Evolutionary conservation across 257 asterid genomes (phyloP).

Genomic region (Anisodus tanguticus): DNA sequence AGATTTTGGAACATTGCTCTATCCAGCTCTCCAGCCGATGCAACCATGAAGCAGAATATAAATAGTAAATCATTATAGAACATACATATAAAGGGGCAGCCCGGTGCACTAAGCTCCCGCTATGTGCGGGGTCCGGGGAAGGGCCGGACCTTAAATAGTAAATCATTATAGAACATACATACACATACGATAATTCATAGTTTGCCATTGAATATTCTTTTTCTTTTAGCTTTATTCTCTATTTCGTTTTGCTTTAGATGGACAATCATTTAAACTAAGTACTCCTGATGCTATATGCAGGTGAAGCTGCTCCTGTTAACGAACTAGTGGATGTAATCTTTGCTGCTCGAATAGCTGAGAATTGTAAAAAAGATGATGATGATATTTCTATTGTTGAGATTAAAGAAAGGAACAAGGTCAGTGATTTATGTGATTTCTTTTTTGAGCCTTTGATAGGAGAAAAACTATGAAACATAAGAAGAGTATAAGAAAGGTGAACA

Average conservation of each 20-base stretch:
- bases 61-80: not conserved
- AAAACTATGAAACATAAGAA: not conserved
- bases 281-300: slow-evolving; percentile 49
- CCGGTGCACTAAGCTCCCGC: no score
- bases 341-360: slow-evolving; percentile 80
- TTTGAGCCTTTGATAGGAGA: not conserved
- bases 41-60: slow-evolving; percentile 16
- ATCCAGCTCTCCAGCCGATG: not conserved
- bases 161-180: not conserved
- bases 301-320: slow-evolving; percentile 64
- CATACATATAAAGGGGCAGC: no score
- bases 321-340: slow-evolving; percentile 75
- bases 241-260: not conserved
- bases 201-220: not conserved
- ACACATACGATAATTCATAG: not conserved
- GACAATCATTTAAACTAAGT: slow-evolving; percentile 23
- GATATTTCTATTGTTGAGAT: slow-evolving; percentile 42
- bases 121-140: no score
- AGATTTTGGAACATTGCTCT: slow-evolving; percentile 7
- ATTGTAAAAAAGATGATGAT: slow-evolving; percentile 54
- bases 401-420: slow-evolving; percentile 59
- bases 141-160: not conserved
- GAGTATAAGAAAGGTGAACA: not conserved
- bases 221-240: not conserved
- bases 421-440: slow-evolving; percentile 9